phyloP scores from a whole-genome alignment of 306 rosid genomes.

The Luffa acutangula region DNA sequence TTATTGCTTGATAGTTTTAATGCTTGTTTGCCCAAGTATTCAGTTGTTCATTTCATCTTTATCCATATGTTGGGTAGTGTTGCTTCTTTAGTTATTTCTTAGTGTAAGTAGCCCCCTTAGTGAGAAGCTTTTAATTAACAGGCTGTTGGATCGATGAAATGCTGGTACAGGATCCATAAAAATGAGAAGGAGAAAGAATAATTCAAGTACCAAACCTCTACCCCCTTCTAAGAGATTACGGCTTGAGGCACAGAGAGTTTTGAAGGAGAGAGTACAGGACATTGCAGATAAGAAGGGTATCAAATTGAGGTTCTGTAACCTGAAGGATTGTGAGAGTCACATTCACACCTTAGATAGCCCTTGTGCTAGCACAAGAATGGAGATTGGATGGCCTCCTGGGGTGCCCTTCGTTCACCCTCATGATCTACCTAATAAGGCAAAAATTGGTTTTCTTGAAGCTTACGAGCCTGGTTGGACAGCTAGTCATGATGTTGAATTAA shows the following conservation, averaged over 20 bases:
- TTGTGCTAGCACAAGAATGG: slow-evolving; percentile 78
- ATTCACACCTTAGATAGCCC: slow-evolving; percentile 72
- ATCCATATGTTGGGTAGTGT: slow-evolving; percentile 17
- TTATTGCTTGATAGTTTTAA: background rate
- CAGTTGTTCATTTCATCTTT: slow-evolving; percentile 9
- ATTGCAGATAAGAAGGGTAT: slow-evolving; percentile 97
- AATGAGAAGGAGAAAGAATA: slow-evolving; percentile 73
- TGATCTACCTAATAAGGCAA: slow-evolving; percentile 93
- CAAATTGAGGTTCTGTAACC: slow-evolving; percentile 91
- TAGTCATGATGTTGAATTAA: slow-evolving; percentile 58
- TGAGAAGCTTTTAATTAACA: slow-evolving; percentile 73
- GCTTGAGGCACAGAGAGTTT: slow-evolving; percentile 94
- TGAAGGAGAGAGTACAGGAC: slow-evolving; percentile 94
- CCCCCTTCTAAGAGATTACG: slow-evolving; percentile 98
- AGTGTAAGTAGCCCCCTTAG: slow-evolving; percentile 57
- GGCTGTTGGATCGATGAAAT: slow-evolving; percentile 98
- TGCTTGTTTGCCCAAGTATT: background rate
- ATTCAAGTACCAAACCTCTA: slow-evolving; percentile 69
- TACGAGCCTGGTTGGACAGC: slow-evolving; percentile 99
- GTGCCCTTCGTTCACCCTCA: slow-evolving; percentile 99
- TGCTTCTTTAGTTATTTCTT: slow-evolving; percentile 16
- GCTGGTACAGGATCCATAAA: slow-evolving; percentile 99
- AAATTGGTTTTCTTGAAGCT: slow-evolving; percentile 93
- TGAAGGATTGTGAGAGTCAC: slow-evolving; percentile 95
- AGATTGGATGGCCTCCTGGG: slow-evolving; percentile 93